A percentile compares a stretch with the other conserved stretches of the same genome.
phyloP scores from a whole-genome alignment of 331 rosid genomes.

The Dryas integrifolia region DNA sequence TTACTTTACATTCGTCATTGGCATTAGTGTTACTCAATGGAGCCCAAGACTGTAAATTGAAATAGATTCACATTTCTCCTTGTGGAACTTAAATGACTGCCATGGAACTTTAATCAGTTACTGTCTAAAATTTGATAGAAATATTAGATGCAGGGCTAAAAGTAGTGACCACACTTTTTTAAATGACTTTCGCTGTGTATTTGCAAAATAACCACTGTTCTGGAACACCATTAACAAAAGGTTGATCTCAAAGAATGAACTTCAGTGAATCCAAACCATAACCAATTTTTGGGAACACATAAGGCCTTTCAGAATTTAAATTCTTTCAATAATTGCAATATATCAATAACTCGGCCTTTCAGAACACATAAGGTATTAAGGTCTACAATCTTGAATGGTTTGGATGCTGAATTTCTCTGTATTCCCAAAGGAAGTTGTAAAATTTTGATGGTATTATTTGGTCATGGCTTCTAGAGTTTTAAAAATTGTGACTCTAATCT shows the following conservation, averaged over 20 bases:
- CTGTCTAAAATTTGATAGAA: background rate
- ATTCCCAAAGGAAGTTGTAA: slow-evolving; percentile 7
- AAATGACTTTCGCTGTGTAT: background rate
- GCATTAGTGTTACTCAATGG: slow-evolving; percentile 6
- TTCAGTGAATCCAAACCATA: background rate
- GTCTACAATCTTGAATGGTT: background rate
- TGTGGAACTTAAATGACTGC: background rate
- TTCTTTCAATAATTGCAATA: background rate
- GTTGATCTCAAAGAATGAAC: background rate
- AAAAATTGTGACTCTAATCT: background rate
- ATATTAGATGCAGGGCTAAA: background rate
- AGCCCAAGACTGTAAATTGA: background rate
- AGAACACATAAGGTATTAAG: too few species aligned
- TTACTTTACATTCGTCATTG: background rate
- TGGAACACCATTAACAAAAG: too few species aligned
- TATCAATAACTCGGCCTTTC: background rate
- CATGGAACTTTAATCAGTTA: background rate
- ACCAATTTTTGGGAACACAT: slow-evolving; percentile 1
- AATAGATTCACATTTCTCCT: slow-evolving; percentile 3
- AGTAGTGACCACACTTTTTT: background rate
- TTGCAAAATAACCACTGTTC: background rate
- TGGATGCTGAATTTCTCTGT: background rate
- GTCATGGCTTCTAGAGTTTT: background rate
- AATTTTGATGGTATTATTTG: background rate
- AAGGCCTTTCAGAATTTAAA: background rate